Evolutionary conservation across 305 asterid genomes (phyloP), one percentile per base, ranked within the genome.

Genomic region (Fraxinus floribunda): DNA sequence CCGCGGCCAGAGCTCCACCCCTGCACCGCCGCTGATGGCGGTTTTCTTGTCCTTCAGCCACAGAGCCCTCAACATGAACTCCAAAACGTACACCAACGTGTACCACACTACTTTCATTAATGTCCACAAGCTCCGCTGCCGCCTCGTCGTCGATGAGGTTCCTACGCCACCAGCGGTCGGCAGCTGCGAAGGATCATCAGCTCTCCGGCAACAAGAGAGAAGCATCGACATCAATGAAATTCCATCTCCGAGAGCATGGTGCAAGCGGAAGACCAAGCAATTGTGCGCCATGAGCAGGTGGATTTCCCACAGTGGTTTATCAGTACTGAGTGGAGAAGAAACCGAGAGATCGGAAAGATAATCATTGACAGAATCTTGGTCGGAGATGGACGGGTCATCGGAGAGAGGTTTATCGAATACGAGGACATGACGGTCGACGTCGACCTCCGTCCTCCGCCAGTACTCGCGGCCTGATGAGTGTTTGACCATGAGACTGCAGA

Each of bases 191-290:
- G 97, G 93, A 13, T 95, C 94, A 6, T 88, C 91, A 0, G 79
- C 88, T 16, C 86, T 85, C 78, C 98, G 79, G 83, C 97, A 94
- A 78, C 86, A 76, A 29, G 94, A 82, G 78, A 95, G 79, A 22
- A 95, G 83, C 93, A 93, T 72, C 62, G 98, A 92, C 95, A 94
- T 86, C 39, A 95, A 30, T 1, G 98, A 93, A 32, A 92, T 88
- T 46, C 99, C 99, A 79, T 95, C 99, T 11, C 99, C 99, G 4
- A 95, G 92, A 81, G 98, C 93, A 89, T 95, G 98, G 88, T 95
- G 98, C 79, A 92, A 84, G 0, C 98, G 94, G 82, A 91, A 79
- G 3, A 95, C 89, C 4, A 66, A 79, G 74, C 91, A 87, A 0
- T 84, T 91, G 77, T 93, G 98, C 18, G 94, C 93, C 83, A 87